Base-by-base conservation (phyloP, 2,329 filamentous ascomycete genomes). In the Orbilia blumenaviensis region DNA sequence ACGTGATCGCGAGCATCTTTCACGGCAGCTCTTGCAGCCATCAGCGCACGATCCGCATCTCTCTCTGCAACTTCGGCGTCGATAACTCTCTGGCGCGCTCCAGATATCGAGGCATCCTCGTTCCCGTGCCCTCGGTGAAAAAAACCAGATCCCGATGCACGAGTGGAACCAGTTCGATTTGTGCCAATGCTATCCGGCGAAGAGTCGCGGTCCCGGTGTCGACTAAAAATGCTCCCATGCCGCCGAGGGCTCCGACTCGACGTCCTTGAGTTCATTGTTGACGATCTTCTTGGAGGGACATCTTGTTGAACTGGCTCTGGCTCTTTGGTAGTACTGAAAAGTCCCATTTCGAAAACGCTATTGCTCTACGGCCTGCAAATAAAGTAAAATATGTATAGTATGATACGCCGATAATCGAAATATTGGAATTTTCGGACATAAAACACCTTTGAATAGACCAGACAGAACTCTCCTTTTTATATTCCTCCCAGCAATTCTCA, bases 1-100 rank as follows among this genome's bases (percentile, higher is more conserved):
- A 75, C 71, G n/a, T 75, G 71, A 36, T 68, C 48, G 34, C 63
- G 56, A n/a, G 71, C 71, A 44, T 75, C 44, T n/a, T 75, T 75
- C 14, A 75, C 71, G 1, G 71, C 71, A 7, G 54, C 46, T 8
- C 27, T 23, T 10, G 71, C 71, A 5, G 71, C 63, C 62, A 75
- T 75, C 14, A 75, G 54, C n/a, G 71, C 71, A 8, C 71, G 54
- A n/a, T 75, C 71, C 25, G 71, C 71, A n/a, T 75, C 71, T 42
- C 71, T 25, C 64, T 75, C 71, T 7, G 71, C 71, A 16, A 75
- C 54, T 56, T 75, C 71, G 32, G 71, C 71, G 21, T 75, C 71
- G n/a, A 75, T 75, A 38, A 75, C 71, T 23, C 63, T 21, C 34
- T 75, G 71, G 5, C 71, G 54, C 10, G 71, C 71, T 21, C 71